These are phyloP conservation scores for Gymnopilus dilepis DNA, from an alignment of 768 basidiomycete genomes.

Conservation along the genomic window DNA sequence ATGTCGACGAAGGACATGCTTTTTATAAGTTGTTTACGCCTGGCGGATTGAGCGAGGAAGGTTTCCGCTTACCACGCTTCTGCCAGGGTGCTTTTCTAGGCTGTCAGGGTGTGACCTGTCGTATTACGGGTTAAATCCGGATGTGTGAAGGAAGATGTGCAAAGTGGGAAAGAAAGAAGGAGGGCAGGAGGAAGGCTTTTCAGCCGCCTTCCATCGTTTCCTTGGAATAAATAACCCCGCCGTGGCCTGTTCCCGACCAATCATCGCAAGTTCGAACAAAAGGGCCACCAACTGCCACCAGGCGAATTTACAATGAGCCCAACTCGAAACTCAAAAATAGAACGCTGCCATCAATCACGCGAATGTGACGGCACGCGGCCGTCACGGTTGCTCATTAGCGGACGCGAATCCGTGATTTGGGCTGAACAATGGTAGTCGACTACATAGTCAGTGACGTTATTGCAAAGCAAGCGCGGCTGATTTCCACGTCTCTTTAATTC, in stretches of 20 bases:
- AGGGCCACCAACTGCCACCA: not conserved
- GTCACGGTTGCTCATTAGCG: not conserved
- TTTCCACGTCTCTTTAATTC: too few relatives aligned
- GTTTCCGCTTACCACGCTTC: slow-evolving; percentile 12
- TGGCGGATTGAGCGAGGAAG: slow-evolving; percentile 2
- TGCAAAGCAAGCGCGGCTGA: too few relatives aligned
- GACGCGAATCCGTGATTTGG: not conserved
- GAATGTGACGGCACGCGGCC: slow-evolving; percentile 5
- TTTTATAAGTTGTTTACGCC: slow-evolving; percentile 2
- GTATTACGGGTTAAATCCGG: not conserved
- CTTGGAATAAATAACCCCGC: not conserved
- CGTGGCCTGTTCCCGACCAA: not conserved
- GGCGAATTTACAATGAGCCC: not conserved
- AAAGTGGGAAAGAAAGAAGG: not conserved
- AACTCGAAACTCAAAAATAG: too few relatives aligned
- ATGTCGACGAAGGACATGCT: not conserved
- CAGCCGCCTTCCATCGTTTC: not conserved
- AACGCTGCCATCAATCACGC: not conserved
- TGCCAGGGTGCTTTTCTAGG: slow-evolving; percentile 3
- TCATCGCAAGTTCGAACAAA: not conserved
- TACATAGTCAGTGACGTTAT: too few relatives aligned
- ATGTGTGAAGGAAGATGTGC: not conserved
- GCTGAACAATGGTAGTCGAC: too few relatives aligned
- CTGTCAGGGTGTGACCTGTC: not conserved
- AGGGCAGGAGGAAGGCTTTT: not conserved